Percentiles rank a stretch among this genome's conserved stretches.
These are phyloP conservation scores for Gyromitra esculenta DNA, from an alignment of 2,329 filamentous ascomycete genomes.

Conservation along the genomic window DNA sequence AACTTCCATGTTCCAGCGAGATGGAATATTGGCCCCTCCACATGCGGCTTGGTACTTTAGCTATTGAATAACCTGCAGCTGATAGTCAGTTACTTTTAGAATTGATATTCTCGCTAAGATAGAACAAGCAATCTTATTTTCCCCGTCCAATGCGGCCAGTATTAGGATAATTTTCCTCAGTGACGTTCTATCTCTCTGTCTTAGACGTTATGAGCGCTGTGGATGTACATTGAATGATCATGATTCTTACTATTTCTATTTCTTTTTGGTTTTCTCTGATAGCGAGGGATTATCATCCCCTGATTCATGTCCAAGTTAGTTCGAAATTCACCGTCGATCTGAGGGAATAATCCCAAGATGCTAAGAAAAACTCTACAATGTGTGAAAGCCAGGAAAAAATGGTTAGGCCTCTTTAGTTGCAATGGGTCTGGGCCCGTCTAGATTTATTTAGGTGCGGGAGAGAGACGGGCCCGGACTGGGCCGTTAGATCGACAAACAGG, in stretches of 20 bases:
- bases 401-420: background rate
- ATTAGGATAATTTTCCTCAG: no score
- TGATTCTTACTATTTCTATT: background rate
- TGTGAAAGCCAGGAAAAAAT: background rate
- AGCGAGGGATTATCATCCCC: no score
- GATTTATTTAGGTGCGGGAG: background rate
- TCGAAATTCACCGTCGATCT: background rate
- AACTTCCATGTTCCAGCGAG: background rate
- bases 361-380: background rate
- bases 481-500: constrained; percentile 9
- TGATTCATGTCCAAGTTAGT: no score
- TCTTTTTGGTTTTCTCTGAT: background rate
- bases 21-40: background rate
- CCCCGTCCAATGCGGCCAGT: no score
- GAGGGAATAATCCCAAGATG: constrained; percentile 9
- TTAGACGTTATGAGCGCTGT: no score
- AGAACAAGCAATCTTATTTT: no score
- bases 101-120: no score
- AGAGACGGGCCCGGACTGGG: background rate
- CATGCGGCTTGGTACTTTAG: background rate
- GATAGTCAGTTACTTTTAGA: no score
- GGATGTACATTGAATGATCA: no score
- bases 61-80: no score
- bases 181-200: no score
- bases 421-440: background rate